Evolutionary conservation across 768 basidiomycete species (phyloP), one percentile per base, ranked within the genome.

Genomic region (Dioszegia aurantiaca): DNA sequence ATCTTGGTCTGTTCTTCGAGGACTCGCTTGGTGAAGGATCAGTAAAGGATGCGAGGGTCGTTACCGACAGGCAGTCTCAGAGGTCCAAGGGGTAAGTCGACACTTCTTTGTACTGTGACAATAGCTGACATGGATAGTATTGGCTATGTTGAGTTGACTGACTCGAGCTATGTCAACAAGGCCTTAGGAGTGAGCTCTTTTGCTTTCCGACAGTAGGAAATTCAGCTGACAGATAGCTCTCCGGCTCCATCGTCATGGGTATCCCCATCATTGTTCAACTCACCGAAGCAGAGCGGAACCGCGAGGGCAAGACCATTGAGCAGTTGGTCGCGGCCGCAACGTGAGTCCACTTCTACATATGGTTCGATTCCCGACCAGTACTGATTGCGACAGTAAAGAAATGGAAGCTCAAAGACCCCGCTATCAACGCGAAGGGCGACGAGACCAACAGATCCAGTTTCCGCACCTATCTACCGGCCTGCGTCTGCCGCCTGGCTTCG

Each of bases 1-100:
- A 99, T 80, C 81, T 99, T 79, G 93, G 93, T 65, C 89, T 92
- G 79, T 99, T 99, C 81, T 98, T 99, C 74, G 94, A 98, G 81
- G 89, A 94, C 75, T 90, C 93, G 76, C 82, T 97, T 43, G 94
- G 93, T 21, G 89, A 91, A 79, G 87, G 87, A 36, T 85, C 88
- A 19, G 95, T 99, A 6, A 86, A 93, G 81, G 95, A 99, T 71
- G 89, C 94, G 26, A 82, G 92, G 59, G 92, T 99, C 71, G 95
- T 99, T 31, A 94, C 92, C 1, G 95, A 99, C 72, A 82, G 93
- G 68, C 80, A 95, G 55, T 93, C 93, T 23, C 85, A 92, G 70
- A 85, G 95, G 55, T 95, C 92, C n/a, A 99, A 99, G 79, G 95
- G 95, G 94, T 97, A 64, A 72, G 84, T 59, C 1, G 4, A 24